Evolutionary conservation across 345 rosid genomes (phyloP).

Genomic region (Raphanus raphanistrum): DNA sequence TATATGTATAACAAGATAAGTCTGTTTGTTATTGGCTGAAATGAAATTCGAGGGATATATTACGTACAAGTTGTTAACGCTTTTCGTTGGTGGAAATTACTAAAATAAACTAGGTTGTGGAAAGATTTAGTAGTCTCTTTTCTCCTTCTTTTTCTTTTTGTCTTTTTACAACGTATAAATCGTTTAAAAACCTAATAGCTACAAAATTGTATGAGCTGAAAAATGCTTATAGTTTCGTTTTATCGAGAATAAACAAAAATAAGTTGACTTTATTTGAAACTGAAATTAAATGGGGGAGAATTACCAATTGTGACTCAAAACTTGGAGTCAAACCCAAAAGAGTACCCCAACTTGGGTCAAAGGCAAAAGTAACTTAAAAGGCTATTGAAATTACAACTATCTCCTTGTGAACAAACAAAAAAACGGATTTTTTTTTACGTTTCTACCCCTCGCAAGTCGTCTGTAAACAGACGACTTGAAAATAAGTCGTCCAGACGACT

Average conservation of each 20-base stretch:
- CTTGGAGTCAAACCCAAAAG: no score
- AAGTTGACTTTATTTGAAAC: slow-evolving; percentile 6
- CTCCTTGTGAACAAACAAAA: no score
- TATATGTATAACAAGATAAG: slow-evolving; percentile 26
- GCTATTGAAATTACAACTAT: no score
- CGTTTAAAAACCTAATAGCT: not conserved
- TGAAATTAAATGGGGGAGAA: slow-evolving; percentile 7
- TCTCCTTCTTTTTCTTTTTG: not conserved
- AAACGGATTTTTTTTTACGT: no score
- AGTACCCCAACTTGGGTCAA: no score
- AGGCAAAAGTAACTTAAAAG: no score
- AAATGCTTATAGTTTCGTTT: not conserved
- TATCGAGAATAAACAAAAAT: not conserved
- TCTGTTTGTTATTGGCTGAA: slow-evolving; percentile 23
- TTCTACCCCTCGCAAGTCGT: no score
- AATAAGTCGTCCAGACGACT: no score
- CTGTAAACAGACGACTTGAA: no score
- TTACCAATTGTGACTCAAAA: no score
- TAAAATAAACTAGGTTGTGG: slow-evolving; percentile 8
- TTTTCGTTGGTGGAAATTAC: slow-evolving; percentile 21
- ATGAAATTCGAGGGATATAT: slow-evolving; percentile 8
- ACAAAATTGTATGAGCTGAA: not conserved
- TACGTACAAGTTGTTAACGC: slow-evolving; percentile 8
- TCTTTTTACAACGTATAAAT: not conserved
- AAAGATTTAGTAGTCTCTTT: not conserved